Evolutionary conservation across 805 yeast species (phyloP).

Genomic region (Brettanomyces anomalus): DNA sequence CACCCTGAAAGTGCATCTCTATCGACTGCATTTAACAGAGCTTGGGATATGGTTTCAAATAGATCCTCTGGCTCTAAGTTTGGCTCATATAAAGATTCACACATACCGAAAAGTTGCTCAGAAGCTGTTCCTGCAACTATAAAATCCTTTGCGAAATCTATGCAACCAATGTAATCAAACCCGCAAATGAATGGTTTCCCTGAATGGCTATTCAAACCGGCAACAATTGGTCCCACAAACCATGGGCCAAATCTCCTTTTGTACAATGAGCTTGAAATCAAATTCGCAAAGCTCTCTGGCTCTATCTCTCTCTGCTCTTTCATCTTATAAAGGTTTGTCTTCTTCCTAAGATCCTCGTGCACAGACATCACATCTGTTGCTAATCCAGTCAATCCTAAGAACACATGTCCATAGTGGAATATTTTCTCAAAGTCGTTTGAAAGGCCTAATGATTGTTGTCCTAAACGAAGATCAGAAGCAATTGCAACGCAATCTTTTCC

Average conservation of each 20-base stretch:
- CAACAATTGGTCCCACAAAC: slow-evolving; percentile 94
- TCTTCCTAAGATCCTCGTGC: slow-evolving; percentile 70
- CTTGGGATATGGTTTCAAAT: slow-evolving; percentile 92
- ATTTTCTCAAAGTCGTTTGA: slow-evolving; percentile 90
- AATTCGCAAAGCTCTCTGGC: slow-evolving; percentile 88
- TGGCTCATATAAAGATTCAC: slow-evolving; percentile 94
- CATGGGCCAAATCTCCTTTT: slow-evolving; percentile 93
- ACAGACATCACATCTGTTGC: slow-evolving; percentile 91
- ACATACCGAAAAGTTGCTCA: slow-evolving; percentile 98
- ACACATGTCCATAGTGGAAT: slow-evolving; percentile 77
- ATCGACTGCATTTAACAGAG: slow-evolving; percentile 88
- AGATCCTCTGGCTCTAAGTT: slow-evolving; percentile 88
- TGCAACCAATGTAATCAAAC: slow-evolving; percentile 93
- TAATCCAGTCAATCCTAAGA: slow-evolving; percentile 87
- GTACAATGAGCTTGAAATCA: slow-evolving; percentile 83
- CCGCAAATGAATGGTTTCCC: slow-evolving; percentile 88
- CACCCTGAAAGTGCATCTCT: slow-evolving; percentile 97
- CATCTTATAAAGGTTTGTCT: slow-evolving; percentile 81
- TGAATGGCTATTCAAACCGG: slow-evolving; percentile 81
- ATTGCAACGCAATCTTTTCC: slow-evolving; percentile 98
- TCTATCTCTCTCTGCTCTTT: slow-evolving; percentile 88
- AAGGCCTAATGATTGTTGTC: slow-evolving; percentile 87
- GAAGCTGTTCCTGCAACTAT: slow-evolving; percentile 93
- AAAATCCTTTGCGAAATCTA: slow-evolving; percentile 90
- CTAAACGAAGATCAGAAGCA: slow-evolving; percentile 91